A percentile compares a stretch with the other conserved stretches of the same genome.
Conservation (phyloP, 768 basidiomycete species). For the Favolaschia claudopus region DNA sequence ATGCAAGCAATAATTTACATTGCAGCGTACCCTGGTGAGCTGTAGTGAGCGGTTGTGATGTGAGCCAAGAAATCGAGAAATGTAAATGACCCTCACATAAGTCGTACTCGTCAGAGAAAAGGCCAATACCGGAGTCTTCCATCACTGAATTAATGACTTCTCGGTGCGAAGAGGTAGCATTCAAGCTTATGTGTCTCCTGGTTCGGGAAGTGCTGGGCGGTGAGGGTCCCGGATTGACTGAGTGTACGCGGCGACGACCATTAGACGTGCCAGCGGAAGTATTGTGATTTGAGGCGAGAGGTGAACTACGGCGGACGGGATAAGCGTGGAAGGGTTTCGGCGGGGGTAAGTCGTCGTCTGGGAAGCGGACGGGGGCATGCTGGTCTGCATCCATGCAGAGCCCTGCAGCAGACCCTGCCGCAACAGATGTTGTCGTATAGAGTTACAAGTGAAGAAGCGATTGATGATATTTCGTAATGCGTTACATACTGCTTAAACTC, state of each 20-base stretch:
- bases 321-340: constrained; percentile 7
- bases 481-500: no score
- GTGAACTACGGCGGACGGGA: constrained; percentile 39
- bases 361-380: constrained; percentile 3
- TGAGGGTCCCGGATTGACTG: constrained; percentile 30
- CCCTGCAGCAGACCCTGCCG: no score
- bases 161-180: constrained; percentile 25
- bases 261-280: constrained; percentile 22
- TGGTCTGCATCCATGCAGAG: no score
- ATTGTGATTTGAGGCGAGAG: constrained; percentile 45
- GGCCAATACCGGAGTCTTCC: constrained; percentile 46
- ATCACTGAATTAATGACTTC: constrained; percentile 24
- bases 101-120: constrained; percentile 81
- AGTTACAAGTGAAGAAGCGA: no score
- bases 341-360: constrained; percentile 4
- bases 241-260: constrained; percentile 36
- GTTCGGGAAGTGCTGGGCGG: constrained; percentile 35
- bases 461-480: no score
- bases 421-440: no score
- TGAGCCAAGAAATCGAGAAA: neutral
- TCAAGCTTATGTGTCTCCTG: constrained; percentile 34
- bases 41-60: constrained; percentile 36
- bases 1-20: neutral
- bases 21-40: constrained; percentile 75
- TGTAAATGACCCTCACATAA: constrained; percentile 66